Evolutionary conservation across 2,329 filamentous ascomycete genomes (phyloP).

Genomic region (Teratosphaeria nubilosa): DNA sequence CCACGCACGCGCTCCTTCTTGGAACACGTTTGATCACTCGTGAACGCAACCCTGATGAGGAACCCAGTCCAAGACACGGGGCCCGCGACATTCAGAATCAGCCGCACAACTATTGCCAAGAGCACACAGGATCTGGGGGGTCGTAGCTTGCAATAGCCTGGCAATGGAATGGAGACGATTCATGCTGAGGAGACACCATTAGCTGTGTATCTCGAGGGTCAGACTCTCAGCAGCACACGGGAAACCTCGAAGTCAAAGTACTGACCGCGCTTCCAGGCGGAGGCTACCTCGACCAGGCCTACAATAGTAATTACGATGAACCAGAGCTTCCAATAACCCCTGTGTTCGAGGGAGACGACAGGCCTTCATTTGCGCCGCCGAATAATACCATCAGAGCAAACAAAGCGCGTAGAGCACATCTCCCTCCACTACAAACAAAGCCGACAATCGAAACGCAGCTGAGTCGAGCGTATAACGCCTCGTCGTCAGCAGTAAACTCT

Average conservation of each 20-base stretch:
- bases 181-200: conserved; percentile 80
- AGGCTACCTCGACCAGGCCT: conserved; percentile 2
- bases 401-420: not conserved
- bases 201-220: conserved; percentile 83
- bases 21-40: not conserved
- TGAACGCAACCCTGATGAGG: not conserved
- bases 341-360: not conserved
- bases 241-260: not conserved
- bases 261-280: conserved; percentile 2
- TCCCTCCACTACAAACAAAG: conserved; percentile 3
- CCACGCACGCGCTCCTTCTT: not conserved
- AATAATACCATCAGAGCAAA: not conserved
- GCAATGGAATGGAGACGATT: conserved; percentile 66
- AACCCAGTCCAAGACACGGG: not conserved
- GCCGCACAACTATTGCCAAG: not conserved
- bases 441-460: conserved; percentile 17
- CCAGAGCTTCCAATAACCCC: not conserved
- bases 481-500: conserved; percentile 55
- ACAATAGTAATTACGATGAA: not conserved
- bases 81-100: not conserved
- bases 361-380: conserved; percentile 11
- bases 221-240: conserved; percentile 21
- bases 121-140: not conserved
- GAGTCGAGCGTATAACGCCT: conserved; percentile 35
- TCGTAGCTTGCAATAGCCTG: conserved; percentile 5